Evolutionary conservation across 352 stramenopile species (phyloP), one percentile per base, ranked within the genome.

Genomic region (Pythium vanterpoolii): DNA sequence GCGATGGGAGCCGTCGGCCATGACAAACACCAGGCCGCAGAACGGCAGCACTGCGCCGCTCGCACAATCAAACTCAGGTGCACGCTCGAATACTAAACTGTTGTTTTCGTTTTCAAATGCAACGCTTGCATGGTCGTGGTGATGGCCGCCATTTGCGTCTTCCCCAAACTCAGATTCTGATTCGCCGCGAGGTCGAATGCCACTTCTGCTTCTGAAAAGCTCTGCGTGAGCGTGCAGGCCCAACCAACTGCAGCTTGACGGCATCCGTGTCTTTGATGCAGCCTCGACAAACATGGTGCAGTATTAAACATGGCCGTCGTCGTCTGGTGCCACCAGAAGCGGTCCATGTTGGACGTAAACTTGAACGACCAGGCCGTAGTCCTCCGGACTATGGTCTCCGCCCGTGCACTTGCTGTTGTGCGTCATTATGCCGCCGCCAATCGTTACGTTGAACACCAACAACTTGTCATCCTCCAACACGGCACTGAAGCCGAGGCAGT

Each of bases 381-480:
- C 58, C 53, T 98, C 94, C 53, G 97, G 90, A 11, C 96, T 96
- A 45, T 98, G 83, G 58, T 97, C 97, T 73, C 99, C 96, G 7
- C 99, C 96, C 21, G 98, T 91, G 81, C 99, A 99, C 90, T 99
- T 90, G 82, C 99, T 98, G 74, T 97, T 98, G 82, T 99, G 96
- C 14, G 95, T 98, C 53, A 97, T 96, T 92, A 99, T 98, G 49
- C 96, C 96, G 50, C 96, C 96, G 42, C 96, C 96, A 8, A 99
- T 96, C 34, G 87, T 94, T 21, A 99, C 81, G 76, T 99, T 99
- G 78, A 98, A 98, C 27, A 95, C 96, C 16, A 89, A 36, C 13
- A 94, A 73, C 64, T 86, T 79, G 64, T 87, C 81, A 55, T 89
- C 68, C 58, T 96, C 71, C 26, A 96, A 87, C n/a, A 98, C 93